phyloP scores from a whole-genome alignment of 306 rosid genomes.

The Ormosia semicastrata region DNA sequence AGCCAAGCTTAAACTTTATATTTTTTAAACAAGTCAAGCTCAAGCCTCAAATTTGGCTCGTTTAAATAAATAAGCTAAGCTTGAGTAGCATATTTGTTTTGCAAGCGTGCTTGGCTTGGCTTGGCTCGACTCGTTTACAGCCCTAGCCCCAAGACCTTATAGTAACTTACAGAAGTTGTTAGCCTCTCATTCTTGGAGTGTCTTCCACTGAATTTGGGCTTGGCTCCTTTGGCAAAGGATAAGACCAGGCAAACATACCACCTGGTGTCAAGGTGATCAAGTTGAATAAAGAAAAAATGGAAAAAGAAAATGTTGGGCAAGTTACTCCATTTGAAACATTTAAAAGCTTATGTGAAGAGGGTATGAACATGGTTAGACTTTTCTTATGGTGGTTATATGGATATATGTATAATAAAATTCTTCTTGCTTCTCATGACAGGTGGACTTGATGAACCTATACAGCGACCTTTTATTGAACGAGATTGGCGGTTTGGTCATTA shows the following conservation, averaged over 20 bases:
- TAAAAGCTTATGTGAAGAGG: not conserved
- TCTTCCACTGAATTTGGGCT: not conserved
- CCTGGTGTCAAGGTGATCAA: not conserved
- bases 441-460: conserved; percentile 84
- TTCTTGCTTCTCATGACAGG: conserved; percentile 47
- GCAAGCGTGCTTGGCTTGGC: too few relatives aligned
- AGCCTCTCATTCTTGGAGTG: not conserved
- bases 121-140: too few relatives aligned
- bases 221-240: not conserved
- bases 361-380: not conserved
- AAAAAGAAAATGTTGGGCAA: not conserved
- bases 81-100: too few relatives aligned
- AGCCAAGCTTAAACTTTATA: too few relatives aligned
- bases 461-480: conserved; percentile 63
- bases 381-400: not conserved
- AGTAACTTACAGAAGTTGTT: not conserved
- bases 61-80: too few relatives aligned
- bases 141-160: not conserved
- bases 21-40: too few relatives aligned
- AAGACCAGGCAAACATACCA: not conserved
- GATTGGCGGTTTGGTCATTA: conserved; percentile 98
- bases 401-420: not conserved
- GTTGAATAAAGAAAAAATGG: not conserved
- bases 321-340: not conserved
- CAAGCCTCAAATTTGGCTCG: too few relatives aligned